These are phyloP conservation scores for Herpomyces periplanetae DNA, from an alignment of 2,329 filamentous ascomycete genomes.

Conservation along the genomic window DNA sequence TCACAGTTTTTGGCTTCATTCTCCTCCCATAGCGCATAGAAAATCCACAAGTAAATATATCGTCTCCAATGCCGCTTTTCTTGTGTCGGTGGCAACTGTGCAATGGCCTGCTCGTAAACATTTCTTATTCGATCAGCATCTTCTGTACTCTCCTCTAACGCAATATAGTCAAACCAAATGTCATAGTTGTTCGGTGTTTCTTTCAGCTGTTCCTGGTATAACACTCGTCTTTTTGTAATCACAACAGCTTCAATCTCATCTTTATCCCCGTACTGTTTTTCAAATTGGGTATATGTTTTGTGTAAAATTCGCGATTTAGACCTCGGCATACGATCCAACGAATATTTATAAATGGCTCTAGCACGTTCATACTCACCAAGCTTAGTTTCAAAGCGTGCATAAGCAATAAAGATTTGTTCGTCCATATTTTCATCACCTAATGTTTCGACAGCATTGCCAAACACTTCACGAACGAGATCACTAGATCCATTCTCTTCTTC, in stretches of 20 bases:
- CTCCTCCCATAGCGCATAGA: conserved; percentile 87
- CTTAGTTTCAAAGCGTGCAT: conserved; percentile 74
- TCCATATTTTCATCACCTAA: conserved; percentile 83
- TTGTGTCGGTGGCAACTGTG: conserved; percentile 67
- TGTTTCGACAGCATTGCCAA: conserved; percentile 48
- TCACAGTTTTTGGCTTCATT: conserved; percentile 37
- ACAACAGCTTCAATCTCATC: conserved; percentile 88
- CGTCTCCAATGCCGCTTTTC: conserved; percentile 90
- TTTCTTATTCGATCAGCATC: conserved; percentile 54
- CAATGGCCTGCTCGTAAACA: conserved; percentile 75
- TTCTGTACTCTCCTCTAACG: conserved; percentile 49
- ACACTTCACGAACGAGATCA: conserved; percentile 66
- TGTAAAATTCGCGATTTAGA: conserved; percentile 52
- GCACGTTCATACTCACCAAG: conserved; percentile 80
- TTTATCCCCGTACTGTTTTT: conserved; percentile 80
- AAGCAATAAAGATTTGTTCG: conserved; percentile 74
- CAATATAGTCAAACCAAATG: conserved; percentile 75
- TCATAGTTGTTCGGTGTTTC: conserved; percentile 92
- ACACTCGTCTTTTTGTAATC: conserved; percentile 55
- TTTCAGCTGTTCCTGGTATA: conserved; percentile 76
- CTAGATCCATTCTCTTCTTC: conserved; percentile 82
- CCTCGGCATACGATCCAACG: conserved; percentile 54
- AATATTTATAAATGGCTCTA: conserved; percentile 83
- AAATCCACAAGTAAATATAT: conserved; percentile 92
- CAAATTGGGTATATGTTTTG: conserved; percentile 81